Conservation (phyloP, 2,329 filamentous ascomycete species). For the Rhinocladiella mackenziei region DNA sequence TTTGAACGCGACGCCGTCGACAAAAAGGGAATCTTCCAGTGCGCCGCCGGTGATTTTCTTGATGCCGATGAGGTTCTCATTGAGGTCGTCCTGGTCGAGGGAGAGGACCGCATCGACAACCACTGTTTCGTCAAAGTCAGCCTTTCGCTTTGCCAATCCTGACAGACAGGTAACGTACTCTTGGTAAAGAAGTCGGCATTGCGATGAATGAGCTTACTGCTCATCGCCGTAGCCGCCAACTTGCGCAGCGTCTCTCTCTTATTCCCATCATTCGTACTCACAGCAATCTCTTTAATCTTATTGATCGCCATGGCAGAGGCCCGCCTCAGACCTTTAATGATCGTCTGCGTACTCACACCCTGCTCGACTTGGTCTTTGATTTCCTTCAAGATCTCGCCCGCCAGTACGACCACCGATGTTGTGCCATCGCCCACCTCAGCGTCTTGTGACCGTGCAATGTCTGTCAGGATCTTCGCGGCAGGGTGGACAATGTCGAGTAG, state of each 20-base stretch:
- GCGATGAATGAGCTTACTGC: constrained; percentile 97
- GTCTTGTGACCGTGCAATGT: constrained; percentile 98
- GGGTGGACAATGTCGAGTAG: constrained; percentile 98
- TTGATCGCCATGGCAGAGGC: constrained; percentile 89
- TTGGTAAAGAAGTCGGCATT: constrained; percentile 97
- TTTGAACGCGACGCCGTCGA: constrained; percentile 98
- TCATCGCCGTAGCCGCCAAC: constrained; percentile 94
- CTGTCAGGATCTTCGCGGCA: constrained; percentile 91
- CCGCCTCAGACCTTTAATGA: constrained; percentile 91
- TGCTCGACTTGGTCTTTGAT: constrained; percentile 94
- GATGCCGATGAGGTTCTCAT: constrained; percentile 95
- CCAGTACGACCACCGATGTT: constrained; percentile 92
- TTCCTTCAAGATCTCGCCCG: constrained; percentile 97
- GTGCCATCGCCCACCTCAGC: constrained; percentile 98
- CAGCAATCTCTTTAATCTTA: constrained; percentile 96
- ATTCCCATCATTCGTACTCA: constrained; percentile 76
- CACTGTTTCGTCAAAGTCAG: constrained; percentile 63
- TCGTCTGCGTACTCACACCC: constrained; percentile 93
- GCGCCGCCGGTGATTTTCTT: constrained; percentile 98
- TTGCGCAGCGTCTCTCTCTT: constrained; percentile 84
- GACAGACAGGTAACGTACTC: constrained; percentile 70
- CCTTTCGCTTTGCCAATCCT: no score
- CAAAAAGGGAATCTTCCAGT: constrained; percentile 90
- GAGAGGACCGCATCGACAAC: constrained; percentile 95
- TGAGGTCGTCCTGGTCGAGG: constrained; percentile 92